These are phyloP conservation scores for Colletotrichum euphorbiae DNA, from an alignment of 2,329 filamentous ascomycete genomes.

Conservation along the genomic window DNA sequence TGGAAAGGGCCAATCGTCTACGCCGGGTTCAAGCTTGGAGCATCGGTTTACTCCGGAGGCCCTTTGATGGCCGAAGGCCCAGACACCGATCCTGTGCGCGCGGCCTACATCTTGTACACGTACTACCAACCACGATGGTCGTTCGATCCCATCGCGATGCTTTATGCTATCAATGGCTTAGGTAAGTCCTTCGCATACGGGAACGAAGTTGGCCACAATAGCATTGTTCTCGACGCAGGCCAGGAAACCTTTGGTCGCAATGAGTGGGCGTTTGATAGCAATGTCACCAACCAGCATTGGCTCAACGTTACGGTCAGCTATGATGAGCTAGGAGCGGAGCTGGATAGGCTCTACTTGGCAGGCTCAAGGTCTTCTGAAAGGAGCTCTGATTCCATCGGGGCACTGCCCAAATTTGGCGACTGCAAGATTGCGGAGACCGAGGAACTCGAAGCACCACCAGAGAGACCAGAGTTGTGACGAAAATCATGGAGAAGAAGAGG, in stretches of 20 bases:
- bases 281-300: slow-evolving; percentile 53
- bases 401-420: slow-evolving; percentile 10
- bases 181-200: slow-evolving; percentile 50
- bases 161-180: slow-evolving; percentile 54
- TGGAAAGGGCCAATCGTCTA: slow-evolving; percentile 57
- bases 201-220: slow-evolving; percentile 55
- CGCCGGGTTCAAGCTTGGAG: slow-evolving; percentile 57
- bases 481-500: not conserved
- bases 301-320: slow-evolving; percentile 48
- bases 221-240: slow-evolving; percentile 43
- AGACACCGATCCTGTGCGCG: slow-evolving; percentile 49
- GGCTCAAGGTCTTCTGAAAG: slow-evolving; percentile 41
- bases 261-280: slow-evolving; percentile 53
- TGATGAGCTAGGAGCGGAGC: slow-evolving; percentile 43
- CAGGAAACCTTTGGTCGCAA: slow-evolving; percentile 52
- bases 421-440: not conserved
- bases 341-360: slow-evolving; percentile 47
- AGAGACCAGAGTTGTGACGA: not conserved
- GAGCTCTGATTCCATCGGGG: slow-evolving; percentile 3
- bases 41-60: slow-evolving; percentile 53
- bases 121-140: slow-evolving; percentile 49
- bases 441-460: not conserved
- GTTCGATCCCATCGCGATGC: slow-evolving; percentile 56
- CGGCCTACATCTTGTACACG: slow-evolving; percentile 55
- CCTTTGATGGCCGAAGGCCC: slow-evolving; percentile 49